Evolutionary conservation across 257 asterid species (phyloP), one percentile per base, ranked within the genome.

Genomic region (Primulina tabacum): DNA sequence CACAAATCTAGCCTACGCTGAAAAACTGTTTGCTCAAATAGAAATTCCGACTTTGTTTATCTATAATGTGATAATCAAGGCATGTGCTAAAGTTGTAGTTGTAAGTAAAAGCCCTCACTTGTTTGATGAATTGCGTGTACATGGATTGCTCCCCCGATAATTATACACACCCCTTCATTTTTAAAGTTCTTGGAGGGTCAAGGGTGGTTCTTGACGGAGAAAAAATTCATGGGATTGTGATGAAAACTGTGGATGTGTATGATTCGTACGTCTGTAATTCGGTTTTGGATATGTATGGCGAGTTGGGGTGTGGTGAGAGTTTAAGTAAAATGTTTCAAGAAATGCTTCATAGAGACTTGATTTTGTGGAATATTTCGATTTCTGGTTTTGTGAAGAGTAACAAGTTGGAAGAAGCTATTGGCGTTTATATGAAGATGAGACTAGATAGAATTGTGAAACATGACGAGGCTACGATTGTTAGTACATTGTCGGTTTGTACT

Each of bases 401-500:
- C 55, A 71, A 75, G 28, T 81, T 47, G 57, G 64, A 74, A 61
- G 55, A 43, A 43, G 55, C 18, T 4, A 43, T 43, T 43, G n/a
- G 12, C 14, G 79, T 81, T 59, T 84, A 78, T 64, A 58, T 33
- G 75, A 72, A 24, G 69, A 71, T 84, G 82, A 72, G 64, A 50
- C 50, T 34, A 37, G 79, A 79, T 55, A 64, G 63, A 14, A 58
- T 37, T 37, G 60, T 79, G 37, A 81, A 43, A 52, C 78, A 81
- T 47, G 82, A 79, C 34, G 88, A 81, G 69, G 82, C 86, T 64
- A 81, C 88, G 0, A 68, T 84, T 35, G 86, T 70, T 57, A 81
- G 81, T 68, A 81, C 88, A 69, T 65, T 83, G 24, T 78, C 86
- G 30, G 88, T 84, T 69, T 83, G 88, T 40, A 67, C 73, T 65